Base-by-base conservation (phyloP, 495 filamentous ascomycete genomes). In the Oidiodendron maius region DNA sequence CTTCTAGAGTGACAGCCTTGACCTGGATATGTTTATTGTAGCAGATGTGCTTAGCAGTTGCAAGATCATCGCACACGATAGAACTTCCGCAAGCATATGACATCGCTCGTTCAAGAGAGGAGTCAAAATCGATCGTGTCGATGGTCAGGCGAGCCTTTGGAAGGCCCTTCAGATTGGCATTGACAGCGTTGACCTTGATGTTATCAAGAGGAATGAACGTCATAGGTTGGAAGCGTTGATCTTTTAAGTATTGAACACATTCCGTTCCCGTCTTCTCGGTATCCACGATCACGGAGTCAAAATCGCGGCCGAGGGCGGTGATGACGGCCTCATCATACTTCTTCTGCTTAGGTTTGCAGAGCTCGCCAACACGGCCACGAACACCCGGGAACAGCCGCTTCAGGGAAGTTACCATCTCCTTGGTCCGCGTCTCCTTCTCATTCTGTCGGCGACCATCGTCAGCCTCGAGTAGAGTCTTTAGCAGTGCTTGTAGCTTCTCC, bases 191-290 rank as follows among this genome's bases (percentile, higher is more conserved):
- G 59, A 95, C 87, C 55, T 96, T 93, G 59, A 99, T 96, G 20
- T 95, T 96, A 67, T 99, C 93, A 11, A 97, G 75, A 0, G 93
- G 93, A 46, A 97, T 85, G 64, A 97, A 97, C 1, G 87, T 96
- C 47, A 89, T 82, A 52, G 89, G 87, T 20, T 86, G 82, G 17
- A 82, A 78, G 26, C 85, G 81, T 60, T 96, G 89, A 45, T 96
- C 90, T 49, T 89, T 88, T 39, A 97, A 77, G 64, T 94, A 93
- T 57, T 95, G 83, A 36, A 99, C 91, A 60, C 91, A 97, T 52
- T 96, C 89, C 52, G 87, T 85, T 23, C 87, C 94, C 0, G 83
- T 91, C 71, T 93, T 96, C 58, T 96, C 89, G 22, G 84, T 94
- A 57, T 99, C 93, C n/a, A 96, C 91, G 47, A 99, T 80, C 40